Evolutionary conservation across 805 yeast genomes (phyloP).

Genomic region (Kurtzmaniella fragi): DNA sequence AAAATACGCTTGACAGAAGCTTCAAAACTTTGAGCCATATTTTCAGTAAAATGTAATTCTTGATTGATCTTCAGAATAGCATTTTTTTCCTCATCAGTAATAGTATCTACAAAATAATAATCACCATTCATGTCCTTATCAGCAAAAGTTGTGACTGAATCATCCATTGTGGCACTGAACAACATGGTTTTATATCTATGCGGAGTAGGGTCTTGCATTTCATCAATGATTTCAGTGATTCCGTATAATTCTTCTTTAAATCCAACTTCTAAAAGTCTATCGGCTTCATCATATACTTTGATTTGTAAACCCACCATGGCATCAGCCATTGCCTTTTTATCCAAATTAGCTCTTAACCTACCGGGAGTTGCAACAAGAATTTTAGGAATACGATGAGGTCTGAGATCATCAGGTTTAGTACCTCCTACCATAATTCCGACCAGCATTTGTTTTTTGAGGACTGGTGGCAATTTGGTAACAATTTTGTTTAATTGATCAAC

Average conservation of each 20-base stretch:
- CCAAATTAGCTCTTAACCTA: conserved; percentile 61
- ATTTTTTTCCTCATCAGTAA: conserved; percentile 67
- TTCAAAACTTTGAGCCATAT: conserved; percentile 53
- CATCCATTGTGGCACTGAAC: conserved; percentile 85
- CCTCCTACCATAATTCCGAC: conserved; percentile 69
- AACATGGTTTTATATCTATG: conserved; percentile 56
- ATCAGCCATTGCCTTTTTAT: conserved; percentile 34
- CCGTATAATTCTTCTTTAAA: conserved; percentile 62
- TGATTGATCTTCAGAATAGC: conserved; percentile 74
- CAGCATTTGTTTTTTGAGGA: conserved; percentile 16
- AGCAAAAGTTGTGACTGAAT: conserved; percentile 63
- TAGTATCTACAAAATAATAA: conserved; percentile 66
- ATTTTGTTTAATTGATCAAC: conserved; percentile 56
- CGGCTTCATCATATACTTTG: conserved; percentile 88
- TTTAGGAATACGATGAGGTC: conserved; percentile 37
- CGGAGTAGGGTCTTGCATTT: conserved; percentile 10
- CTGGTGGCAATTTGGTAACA: conserved; percentile 16
- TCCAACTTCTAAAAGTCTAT: conserved; percentile 76
- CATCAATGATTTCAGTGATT: conserved; percentile 18
- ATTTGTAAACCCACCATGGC: conserved; percentile 53
- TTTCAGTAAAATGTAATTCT: conserved; percentile 48
- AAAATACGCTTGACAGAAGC: conserved; percentile 52
- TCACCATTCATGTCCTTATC: conserved; percentile 46
- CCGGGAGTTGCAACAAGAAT: conserved; percentile 90
- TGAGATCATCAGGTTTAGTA: conserved; percentile 32